Percentiles rank a stretch among this genome's conserved stretches.
Conservation (phyloP, 305 asterid genomes). For the Coffea humblotiana region DNA sequence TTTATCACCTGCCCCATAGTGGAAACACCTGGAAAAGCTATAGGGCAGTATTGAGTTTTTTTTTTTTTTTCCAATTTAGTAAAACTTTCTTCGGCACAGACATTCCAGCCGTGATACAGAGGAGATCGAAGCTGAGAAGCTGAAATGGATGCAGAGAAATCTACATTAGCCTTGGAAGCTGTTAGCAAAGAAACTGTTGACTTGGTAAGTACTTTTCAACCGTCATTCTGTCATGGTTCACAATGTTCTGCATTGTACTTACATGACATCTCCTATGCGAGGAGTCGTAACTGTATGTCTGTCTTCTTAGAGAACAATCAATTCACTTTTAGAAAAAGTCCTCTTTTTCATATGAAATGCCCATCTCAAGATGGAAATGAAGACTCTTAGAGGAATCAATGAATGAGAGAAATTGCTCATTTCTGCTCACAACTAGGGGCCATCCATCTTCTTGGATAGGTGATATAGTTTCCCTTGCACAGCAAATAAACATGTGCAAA, state of each 20-base stretch:
- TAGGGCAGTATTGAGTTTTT: not conserved
- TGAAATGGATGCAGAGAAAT: constrained; percentile 42
- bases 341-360: not conserved
- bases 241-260: not conserved
- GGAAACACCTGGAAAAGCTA: not conserved
- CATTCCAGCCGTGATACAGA: not conserved
- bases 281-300: not conserved
- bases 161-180: constrained; percentile 48
- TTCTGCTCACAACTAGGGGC: not conserved
- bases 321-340: not conserved
- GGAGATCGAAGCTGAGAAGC: not conserved
- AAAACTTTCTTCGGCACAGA: not conserved
- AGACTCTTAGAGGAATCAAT: not conserved
- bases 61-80: not conserved
- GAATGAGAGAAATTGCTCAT: not conserved
- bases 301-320: not conserved
- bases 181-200: constrained; percentile 58
- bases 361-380: not conserved
- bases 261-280: not conserved
- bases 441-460: not conserved
- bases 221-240: not conserved
- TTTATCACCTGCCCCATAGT: not conserved
- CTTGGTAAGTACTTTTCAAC: constrained; percentile 38
- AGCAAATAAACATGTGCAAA: not conserved
- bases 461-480: not conserved